phyloP scores from a whole-genome alignment of 2,329 filamentous ascomycete genomes.

The Stemphylium beticola region DNA sequence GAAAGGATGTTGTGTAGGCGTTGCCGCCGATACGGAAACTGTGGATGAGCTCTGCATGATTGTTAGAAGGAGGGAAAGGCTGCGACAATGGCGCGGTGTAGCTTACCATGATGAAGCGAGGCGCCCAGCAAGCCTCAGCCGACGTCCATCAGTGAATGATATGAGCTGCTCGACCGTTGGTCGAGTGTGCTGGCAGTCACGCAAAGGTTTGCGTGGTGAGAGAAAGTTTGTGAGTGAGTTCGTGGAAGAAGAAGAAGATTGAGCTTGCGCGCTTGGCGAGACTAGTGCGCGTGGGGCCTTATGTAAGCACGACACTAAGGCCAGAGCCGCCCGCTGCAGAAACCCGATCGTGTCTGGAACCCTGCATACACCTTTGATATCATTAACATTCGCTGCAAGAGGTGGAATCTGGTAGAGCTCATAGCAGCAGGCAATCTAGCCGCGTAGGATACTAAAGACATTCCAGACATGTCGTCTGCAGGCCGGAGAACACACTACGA shows the following conservation, averaged over 20 bases:
- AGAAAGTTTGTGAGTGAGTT: slow-evolving; percentile 27
- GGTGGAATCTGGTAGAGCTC: slow-evolving; percentile 14
- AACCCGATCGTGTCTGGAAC: slow-evolving; percentile 16
- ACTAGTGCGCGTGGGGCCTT: slow-evolving; percentile 22
- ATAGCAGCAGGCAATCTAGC: slow-evolving; percentile 5
- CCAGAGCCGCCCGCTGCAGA: slow-evolving; percentile 19
- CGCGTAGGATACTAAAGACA: background rate
- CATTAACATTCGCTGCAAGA: slow-evolving; percentile 13
- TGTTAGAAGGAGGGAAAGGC: slow-evolving; percentile 23
- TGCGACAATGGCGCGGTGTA: slow-evolving; percentile 11
- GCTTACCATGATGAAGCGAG: slow-evolving; percentile 47
- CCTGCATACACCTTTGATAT: slow-evolving; percentile 24
- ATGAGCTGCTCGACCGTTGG: slow-evolving; percentile 40
- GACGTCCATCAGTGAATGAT: slow-evolving; percentile 43
- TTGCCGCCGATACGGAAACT: slow-evolving; percentile 75
- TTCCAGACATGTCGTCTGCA: slow-evolving; percentile 29
- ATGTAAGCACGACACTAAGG: slow-evolving; percentile 21
- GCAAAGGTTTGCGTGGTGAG: slow-evolving; percentile 39
- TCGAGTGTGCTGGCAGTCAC: slow-evolving; percentile 36
- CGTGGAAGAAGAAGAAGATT: slow-evolving; percentile 32
- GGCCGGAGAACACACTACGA: slow-evolving; percentile 71
- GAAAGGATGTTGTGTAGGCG: slow-evolving; percentile 74
- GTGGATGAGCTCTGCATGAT: slow-evolving; percentile 64
- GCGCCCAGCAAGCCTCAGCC: slow-evolving; percentile 39
- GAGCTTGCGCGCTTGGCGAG: slow-evolving; percentile 35